Conservation (phyloP, 1,139 yeast species). For the Blastobotrys apis region DNA sequence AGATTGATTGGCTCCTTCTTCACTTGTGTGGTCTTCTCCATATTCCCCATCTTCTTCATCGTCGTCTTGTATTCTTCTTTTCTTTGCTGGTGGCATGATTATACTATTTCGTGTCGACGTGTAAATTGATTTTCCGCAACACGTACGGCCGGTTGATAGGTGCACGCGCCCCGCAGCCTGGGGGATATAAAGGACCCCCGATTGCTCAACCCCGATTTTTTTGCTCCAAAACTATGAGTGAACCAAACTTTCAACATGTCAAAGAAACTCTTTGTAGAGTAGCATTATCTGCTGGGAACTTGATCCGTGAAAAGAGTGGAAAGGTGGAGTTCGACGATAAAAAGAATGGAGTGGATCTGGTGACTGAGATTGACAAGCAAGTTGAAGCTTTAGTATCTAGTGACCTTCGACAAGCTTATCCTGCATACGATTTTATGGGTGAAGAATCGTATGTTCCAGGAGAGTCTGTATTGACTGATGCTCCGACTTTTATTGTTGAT, state of each 20-base stretch:
- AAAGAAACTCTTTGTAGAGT: constrained; percentile 44
- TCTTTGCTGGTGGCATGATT: too few relatives aligned
- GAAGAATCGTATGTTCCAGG: constrained; percentile 54
- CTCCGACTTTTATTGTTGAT: constrained; percentile 58
- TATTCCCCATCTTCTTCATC: too few relatives aligned
- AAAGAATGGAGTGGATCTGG: constrained; percentile 54
- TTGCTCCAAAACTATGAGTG: constrained; percentile 3
- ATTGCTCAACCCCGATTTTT: too few relatives aligned
- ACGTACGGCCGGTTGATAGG: too few relatives aligned
- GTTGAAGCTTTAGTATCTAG: constrained; percentile 47
- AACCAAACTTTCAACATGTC: constrained; percentile 32
- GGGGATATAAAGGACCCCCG: too few relatives aligned
- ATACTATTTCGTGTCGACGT: too few relatives aligned
- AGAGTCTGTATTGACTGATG: constrained; percentile 42
- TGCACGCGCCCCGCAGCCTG: too few relatives aligned
- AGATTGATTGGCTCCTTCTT: too few relatives aligned
- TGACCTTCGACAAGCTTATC: constrained; percentile 39
- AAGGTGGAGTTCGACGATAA: constrained; percentile 49
- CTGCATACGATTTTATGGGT: constrained; percentile 50
- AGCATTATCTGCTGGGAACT: constrained; percentile 50
- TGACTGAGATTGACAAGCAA: constrained; percentile 52
- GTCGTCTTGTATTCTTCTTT: too few relatives aligned
- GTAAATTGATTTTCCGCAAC: too few relatives aligned
- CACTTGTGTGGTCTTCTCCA: too few relatives aligned
- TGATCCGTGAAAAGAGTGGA: constrained; percentile 45